phyloP scores from a whole-genome alignment of 2,329 filamentous ascomycete species.

The Paecilomyces niveus region DNA sequence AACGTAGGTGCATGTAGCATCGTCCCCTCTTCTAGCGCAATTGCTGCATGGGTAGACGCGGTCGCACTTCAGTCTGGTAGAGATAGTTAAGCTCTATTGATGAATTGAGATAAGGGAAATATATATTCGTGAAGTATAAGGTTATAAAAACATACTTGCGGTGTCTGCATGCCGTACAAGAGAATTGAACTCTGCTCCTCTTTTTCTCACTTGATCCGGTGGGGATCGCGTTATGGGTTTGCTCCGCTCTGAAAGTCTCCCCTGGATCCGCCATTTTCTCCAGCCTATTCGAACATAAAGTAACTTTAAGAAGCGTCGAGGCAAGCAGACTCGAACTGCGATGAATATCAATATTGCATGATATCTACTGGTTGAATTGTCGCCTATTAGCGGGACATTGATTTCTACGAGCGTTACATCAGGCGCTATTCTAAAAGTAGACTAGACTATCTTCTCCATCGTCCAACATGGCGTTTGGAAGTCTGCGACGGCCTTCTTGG shows the following conservation, averaged over 20 bases:
- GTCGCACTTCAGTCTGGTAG: conserved; percentile 26
- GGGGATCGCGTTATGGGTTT: neutral
- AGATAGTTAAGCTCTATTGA: neutral
- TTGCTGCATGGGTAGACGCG: conserved; percentile 28
- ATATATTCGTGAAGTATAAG: neutral
- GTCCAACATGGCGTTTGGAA: too few species aligned
- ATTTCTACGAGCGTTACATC: neutral
- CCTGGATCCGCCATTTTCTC: neutral
- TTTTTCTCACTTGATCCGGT: conserved; percentile 17
- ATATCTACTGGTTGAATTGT: neutral
- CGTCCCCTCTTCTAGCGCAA: conserved; percentile 26
- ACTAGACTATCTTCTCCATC: neutral
- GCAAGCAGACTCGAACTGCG: neutral
- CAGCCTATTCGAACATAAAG: neutral
- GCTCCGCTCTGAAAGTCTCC: neutral
- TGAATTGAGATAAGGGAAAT: neutral
- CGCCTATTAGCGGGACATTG: neutral
- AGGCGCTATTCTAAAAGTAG: neutral
- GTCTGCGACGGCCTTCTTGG: too few species aligned
- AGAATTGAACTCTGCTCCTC: conserved; percentile 30
- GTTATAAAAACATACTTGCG: conserved; percentile 22
- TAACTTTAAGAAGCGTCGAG: neutral
- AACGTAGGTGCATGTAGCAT: conserved; percentile 24
- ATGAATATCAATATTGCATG: neutral
- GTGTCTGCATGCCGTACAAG: conserved; percentile 29